Conservation (phyloP, 2,329 filamentous ascomycete species). For the Thielaviopsis musarum region DNA sequence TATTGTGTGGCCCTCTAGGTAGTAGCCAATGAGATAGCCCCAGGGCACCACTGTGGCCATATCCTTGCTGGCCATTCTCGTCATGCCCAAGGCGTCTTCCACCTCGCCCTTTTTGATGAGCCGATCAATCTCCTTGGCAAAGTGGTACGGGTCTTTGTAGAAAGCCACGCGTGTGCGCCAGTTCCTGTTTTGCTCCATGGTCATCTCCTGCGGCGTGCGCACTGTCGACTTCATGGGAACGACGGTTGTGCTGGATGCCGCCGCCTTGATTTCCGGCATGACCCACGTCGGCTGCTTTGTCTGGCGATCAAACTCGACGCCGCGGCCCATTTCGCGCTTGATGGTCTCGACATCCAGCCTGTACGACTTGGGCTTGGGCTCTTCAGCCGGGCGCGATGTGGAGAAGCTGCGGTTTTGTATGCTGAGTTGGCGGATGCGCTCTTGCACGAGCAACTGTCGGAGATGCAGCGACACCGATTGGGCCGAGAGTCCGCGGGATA, state of each 20-base stretch:
- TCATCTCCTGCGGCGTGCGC: constrained; percentile 1
- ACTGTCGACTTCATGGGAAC: constrained; percentile 2
- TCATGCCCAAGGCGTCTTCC: constrained; percentile 50
- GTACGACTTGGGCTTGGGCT: background rate
- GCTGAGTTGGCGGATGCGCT: constrained; percentile 3
- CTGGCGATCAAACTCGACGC: constrained; percentile 9
- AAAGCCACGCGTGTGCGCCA: constrained; percentile 18
- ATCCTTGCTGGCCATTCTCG: constrained; percentile 49
- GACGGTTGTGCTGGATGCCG: background rate
- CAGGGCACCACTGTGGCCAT: constrained; percentile 59
- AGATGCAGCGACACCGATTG: background rate
- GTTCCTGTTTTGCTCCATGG: constrained; percentile 1
- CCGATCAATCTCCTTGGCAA: constrained; percentile 49
- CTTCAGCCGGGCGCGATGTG: background rate
- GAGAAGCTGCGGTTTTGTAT: constrained; percentile 3
- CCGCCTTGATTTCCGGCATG: constrained; percentile 3
- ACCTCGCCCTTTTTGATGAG: constrained; percentile 42
- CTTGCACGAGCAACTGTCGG: constrained; percentile 3
- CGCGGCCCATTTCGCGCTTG: constrained; percentile 8
- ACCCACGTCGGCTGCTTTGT: constrained; percentile 11
- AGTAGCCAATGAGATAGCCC: constrained; percentile 69
- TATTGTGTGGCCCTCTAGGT: constrained; percentile 43
- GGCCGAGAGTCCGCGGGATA: background rate
- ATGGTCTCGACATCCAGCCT: constrained; percentile 4
- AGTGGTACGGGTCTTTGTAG: constrained; percentile 52